Conservation (phyloP, 768 basidiomycete species). For the Calocera viscosa region DNA sequence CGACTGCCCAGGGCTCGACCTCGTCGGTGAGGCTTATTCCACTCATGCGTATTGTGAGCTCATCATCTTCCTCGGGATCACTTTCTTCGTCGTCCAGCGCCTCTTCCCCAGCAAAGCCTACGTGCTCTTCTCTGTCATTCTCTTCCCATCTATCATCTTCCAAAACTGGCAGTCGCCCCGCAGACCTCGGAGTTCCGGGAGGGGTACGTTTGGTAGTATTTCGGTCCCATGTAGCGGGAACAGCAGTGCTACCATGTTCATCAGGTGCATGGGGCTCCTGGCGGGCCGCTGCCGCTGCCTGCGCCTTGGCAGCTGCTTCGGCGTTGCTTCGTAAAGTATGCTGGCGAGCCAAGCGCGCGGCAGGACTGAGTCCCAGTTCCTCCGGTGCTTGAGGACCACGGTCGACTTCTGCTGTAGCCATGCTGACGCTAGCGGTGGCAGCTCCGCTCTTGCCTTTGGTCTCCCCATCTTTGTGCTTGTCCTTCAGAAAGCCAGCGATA, state of each 20-base stretch:
- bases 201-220: slow-evolving; percentile 38
- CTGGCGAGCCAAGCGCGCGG: slow-evolving; percentile 77
- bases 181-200: background rate
- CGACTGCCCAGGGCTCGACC: slow-evolving; percentile 65
- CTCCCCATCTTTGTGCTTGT: slow-evolving; percentile 41
- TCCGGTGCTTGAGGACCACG: slow-evolving; percentile 36
- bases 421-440: slow-evolving; percentile 59
- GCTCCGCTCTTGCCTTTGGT: slow-evolving; percentile 51
- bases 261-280: slow-evolving; percentile 25
- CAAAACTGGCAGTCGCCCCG: slow-evolving; percentile 21
- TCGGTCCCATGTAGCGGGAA: slow-evolving; percentile 59
- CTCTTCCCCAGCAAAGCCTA: slow-evolving; percentile 48
- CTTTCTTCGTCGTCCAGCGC: slow-evolving; percentile 42
- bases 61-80: slow-evolving; percentile 40
- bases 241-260: slow-evolving; percentile 20
- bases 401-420: slow-evolving; percentile 76
- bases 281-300: slow-evolving; percentile 30
- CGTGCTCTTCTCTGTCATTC: slow-evolving; percentile 45
- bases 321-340: slow-evolving; percentile 75
- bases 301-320: slow-evolving; percentile 55
- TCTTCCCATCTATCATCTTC: slow-evolving; percentile 49
- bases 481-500: slow-evolving; percentile 89
- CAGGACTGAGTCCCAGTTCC: slow-evolving; percentile 72
- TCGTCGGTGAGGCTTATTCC: slow-evolving; percentile 30
- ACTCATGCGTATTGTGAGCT: slow-evolving; percentile 22